Base-by-base conservation (phyloP, 805 yeast genomes). In the Saccharomycopsis fodiens region DNA sequence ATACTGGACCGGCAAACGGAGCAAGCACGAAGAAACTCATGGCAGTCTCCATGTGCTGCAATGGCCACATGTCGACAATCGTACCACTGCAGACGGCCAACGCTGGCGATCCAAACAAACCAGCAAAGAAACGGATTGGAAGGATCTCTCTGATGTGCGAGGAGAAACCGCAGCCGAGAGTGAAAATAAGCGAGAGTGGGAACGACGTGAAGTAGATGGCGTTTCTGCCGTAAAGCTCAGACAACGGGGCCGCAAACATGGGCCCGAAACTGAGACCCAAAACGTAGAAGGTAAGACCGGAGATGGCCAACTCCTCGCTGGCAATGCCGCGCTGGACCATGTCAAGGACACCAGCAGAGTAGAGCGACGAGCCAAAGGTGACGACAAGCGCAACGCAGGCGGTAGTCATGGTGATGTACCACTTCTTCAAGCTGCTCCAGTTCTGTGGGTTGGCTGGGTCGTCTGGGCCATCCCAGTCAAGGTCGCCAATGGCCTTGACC, bases 1-100 rank as follows among this genome's bases (percentile, higher is more conserved):
- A 61, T 25, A 79, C 82, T 1, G 93, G 94, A 44, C 94, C 94
- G 57, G 80, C 68, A 32, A 85, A 80, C 19, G 93, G 88, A 10
- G 88, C 84, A 46, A 83, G 62, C 60, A 89, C 80, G 64, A 82
- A 85, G n/a, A 79, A 62, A 2, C 84, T 75, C 79, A 84, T 75
- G n/a, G 94, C 88, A 3, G 79, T 54, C 13, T 87, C 83, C 57
- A 79, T 64, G 58, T 78, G 77, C 35, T 74, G 72, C 29, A 79
- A 76, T 17, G 69, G 73, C 79, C 89, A 87, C 40, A 86, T 63
- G 63, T 87, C 96, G 45, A 80, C 67, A 51, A 87, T 76, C 3
- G 93, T 79, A 52, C 95, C 96, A 44, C 89, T 87, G 10, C 87
- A 91, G 53, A 85, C 77, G 7, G 95, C 81, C 64, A 87, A 69